Base-by-base conservation (phyloP, 352 stramenopile genomes). In the Thraustotheca clavata region DNA sequence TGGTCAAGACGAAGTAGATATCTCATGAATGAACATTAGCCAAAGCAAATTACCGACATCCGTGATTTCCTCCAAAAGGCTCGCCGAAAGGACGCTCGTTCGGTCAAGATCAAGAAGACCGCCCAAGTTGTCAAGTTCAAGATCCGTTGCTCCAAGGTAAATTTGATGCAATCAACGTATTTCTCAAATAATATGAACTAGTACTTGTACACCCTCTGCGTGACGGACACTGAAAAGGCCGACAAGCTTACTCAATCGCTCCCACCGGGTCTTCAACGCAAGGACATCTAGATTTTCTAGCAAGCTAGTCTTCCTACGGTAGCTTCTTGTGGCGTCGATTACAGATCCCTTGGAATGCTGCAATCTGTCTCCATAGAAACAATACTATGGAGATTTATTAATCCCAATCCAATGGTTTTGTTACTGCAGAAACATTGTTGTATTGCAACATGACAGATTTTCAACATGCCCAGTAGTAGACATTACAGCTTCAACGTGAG, bases 221-320 rank as follows among this genome's bases (percentile, higher is more conserved):
- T 99, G 59, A 96, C 87, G 43, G 96, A 99, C 83, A 89, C 86
- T 50, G 96, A 99, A 79, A 99, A 99, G 94, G 97, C 97, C 29
- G 96, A 99, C 76, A 99, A 99, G 87, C 91, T 99, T 63, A 98
- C 95, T 66, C 96, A 99, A 86, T 98, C 94, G 68, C 86, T 99
- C 69, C 97, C 97, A 55, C 96, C 96, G 76, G 96, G 96, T 91
- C 83, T 94, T 71, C 85, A 93, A 76, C 85, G 85, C 81, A 94
- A 94, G 85, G 85, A 94, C 83, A 94, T 94, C 77, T 94, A 94
- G 47, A 63, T 6, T 59, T 41, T 54, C 35, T 18, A 16, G 38
- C 38, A 20, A 16, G 38, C 16, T 43, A 43, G 38, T 24, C 35
- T 59, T 27, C 47, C 31, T 12, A 50, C 55, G 55, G 55, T 62